Base-by-base conservation (phyloP, 2,329 filamentous ascomycete species). In the Exophiala sp. region DNA sequence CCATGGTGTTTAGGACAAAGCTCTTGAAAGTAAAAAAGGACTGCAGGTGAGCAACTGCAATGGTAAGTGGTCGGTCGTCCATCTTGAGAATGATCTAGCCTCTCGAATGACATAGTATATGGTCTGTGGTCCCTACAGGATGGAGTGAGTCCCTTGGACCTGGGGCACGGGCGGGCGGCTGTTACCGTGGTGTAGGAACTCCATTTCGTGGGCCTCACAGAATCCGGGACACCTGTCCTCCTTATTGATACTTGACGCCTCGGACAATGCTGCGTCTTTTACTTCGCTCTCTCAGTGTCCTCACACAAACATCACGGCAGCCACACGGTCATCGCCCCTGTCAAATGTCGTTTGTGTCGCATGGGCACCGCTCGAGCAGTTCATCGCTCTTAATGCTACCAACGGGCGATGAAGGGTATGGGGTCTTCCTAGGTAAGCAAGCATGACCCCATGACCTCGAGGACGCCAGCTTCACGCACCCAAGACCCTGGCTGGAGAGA, bases 401-500 rank as follows among this genome's bases (percentile, higher is more conserved):
- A 30, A n/a, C n/a, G n/a, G 24, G 5, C 6, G 24, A 27, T 27
- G 24, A 27, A 6, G 24, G 24, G 24, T 27, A 27, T 27, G 24
- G n/a, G n/a, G n/a, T n/a, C n/a, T n/a, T n/a, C n/a, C n/a, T n/a
- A n/a, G n/a, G n/a, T n/a, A n/a, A n/a, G n/a, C n/a, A n/a, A n/a
- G n/a, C n/a, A n/a, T n/a, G n/a, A n/a, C n/a, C n/a, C n/a, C n/a
- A n/a, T n/a, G n/a, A n/a, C n/a, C n/a, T 38, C 21, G 40, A 34
- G 19, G 16, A 24, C 8, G 21, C 16, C 23, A 30, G 51, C 38
- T 46, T 40, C 27, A 43, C 6, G 34, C 23, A 16, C 2, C 30
- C 27, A n/a, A 27, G 7, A 38, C 38, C 16, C 10, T 42, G 35
- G 48, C 29, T 38, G 44, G 16, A 46, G n/a, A n/a, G n/a, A n/a